A percentile compares a stretch with the other conserved stretches of the same genome.
Evolutionary conservation across 1,139 yeast genomes (phyloP).

Genomic region (Protomyces arabidopsidicola): DNA sequence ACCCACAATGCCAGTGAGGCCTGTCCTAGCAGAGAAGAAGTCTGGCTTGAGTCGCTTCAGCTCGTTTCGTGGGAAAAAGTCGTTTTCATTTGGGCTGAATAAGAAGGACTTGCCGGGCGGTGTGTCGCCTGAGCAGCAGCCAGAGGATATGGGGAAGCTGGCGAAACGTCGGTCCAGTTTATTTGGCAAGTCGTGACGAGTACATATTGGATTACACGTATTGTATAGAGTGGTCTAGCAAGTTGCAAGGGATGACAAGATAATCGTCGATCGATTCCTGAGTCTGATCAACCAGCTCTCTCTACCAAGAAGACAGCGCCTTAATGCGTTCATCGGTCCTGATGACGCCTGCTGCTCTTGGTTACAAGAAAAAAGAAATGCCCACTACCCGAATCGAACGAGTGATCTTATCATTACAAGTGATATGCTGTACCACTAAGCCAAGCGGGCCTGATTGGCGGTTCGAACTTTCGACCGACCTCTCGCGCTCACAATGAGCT

Average conservation of each 20-base stretch:
- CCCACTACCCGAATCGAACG: not conserved
- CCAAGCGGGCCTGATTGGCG: not conserved
- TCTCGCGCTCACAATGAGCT: no score
- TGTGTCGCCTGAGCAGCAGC: not conserved
- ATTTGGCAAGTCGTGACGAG: conserved; percentile 2
- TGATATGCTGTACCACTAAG: not conserved
- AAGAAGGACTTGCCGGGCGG: conserved; percentile 7
- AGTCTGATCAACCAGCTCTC: no score
- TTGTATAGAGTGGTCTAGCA: not conserved
- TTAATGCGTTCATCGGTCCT: no score
- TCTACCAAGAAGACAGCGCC: no score
- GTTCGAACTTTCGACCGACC: no score
- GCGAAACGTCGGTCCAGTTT: conserved; percentile 16
- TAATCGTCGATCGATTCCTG: no score
- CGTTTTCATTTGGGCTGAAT: not conserved
- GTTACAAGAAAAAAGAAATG: not conserved
- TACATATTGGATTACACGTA: not conserved
- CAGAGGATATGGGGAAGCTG: not conserved
- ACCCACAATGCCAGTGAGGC: conserved; percentile 3
- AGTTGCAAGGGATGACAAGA: not conserved
- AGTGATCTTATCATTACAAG: not conserved
- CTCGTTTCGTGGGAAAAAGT: conserved; percentile 19
- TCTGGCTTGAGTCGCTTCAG: conserved; percentile 15
- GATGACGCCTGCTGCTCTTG: no score
- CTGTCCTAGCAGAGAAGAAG: conserved; percentile 15